Conservation (phyloP, 148 eudicot species). For the Vaccinium macrocarpon region DNA sequence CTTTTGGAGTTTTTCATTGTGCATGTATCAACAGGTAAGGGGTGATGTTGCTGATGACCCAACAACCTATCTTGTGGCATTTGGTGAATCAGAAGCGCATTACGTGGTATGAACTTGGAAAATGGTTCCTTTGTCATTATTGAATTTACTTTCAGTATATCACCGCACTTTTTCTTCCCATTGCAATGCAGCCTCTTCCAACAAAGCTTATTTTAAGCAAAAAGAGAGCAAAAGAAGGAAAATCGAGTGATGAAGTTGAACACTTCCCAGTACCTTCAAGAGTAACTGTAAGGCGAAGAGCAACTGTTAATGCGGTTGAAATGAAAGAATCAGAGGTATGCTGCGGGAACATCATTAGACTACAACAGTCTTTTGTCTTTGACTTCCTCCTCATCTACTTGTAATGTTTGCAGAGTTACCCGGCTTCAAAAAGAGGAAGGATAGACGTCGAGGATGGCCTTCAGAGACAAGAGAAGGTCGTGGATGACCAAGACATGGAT, state of each 20-base stretch:
- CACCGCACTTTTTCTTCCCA: neutral
- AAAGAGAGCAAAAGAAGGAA: constrained; percentile 87
- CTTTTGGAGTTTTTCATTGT: neutral
- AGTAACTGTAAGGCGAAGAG: constrained; percentile 65
- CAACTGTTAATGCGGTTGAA: constrained; percentile 51
- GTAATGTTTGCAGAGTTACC: constrained; percentile 37
- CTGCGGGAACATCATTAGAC: neutral
- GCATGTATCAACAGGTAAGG: constrained; percentile 55
- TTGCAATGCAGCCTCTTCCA: constrained; percentile 75
- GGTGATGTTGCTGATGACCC: constrained; percentile 89
- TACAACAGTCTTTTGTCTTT: neutral
- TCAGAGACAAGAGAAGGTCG: constrained; percentile 22
- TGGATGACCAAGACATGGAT: constrained; percentile 47
- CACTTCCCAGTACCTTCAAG: constrained; percentile 77
- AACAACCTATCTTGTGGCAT: constrained; percentile 76
- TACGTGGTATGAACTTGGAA: constrained; percentile 52
- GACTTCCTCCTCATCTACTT: neutral
- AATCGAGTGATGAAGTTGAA: constrained; percentile 66
- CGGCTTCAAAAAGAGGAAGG: constrained; percentile 34
- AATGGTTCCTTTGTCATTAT: neutral
- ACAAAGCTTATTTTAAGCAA: constrained; percentile 80
- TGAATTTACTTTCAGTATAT: neutral
- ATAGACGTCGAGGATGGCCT: constrained; percentile 42
- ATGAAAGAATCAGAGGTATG: constrained; percentile 54
- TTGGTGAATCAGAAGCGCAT: constrained; percentile 76